These are phyloP conservation scores for Carex sylvatica DNA, from an alignment of 202 grass and related monocot genomes.

Conservation along the genomic window DNA sequence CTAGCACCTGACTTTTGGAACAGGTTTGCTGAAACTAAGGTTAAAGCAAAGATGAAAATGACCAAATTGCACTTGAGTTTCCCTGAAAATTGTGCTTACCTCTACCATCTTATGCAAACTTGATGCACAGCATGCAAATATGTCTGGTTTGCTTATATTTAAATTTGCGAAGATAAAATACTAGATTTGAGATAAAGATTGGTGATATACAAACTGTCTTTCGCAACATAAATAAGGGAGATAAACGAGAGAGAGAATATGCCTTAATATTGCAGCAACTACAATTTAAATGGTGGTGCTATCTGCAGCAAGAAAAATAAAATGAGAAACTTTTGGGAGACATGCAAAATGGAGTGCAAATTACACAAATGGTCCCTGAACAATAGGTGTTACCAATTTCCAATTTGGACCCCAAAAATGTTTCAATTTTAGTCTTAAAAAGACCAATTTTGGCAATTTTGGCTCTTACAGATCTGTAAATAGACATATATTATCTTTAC, in stretches of 20 bases:
- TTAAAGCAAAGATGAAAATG: background rate
- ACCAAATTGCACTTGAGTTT: background rate
- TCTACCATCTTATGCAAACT: background rate
- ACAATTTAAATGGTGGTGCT: background rate
- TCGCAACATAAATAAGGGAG: background rate
- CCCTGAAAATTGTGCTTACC: background rate
- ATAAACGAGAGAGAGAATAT: background rate
- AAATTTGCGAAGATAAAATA: background rate
- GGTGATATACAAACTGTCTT: background rate
- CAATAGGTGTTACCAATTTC: background rate
- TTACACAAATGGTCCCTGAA: slow-evolving; percentile 6
- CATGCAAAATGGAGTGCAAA: background rate
- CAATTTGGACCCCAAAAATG: background rate
- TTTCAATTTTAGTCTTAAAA: background rate
- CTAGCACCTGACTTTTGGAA: background rate
- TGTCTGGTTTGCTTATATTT: background rate
- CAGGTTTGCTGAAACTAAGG: background rate
- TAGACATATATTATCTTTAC: background rate
- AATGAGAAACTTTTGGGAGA: background rate
- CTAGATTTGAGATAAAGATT: background rate
- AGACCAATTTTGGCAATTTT: background rate
- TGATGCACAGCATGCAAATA: background rate
- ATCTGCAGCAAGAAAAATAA: background rate
- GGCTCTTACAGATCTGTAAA: background rate
- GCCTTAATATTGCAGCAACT: background rate